Base-by-base conservation (phyloP, 768 basidiomycete species). In the Suillus spraguei region DNA sequence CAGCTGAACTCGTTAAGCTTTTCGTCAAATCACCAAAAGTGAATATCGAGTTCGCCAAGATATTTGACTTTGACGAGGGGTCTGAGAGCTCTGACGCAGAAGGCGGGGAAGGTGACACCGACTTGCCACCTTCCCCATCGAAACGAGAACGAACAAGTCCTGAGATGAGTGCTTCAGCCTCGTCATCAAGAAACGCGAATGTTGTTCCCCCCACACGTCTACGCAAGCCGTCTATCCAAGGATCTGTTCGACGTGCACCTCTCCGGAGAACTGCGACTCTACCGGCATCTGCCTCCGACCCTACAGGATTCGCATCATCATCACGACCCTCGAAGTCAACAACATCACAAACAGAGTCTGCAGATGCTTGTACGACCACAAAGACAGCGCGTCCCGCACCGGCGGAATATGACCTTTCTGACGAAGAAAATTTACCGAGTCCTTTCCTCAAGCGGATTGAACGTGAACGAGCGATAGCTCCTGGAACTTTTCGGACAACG, bases 391-490 rank as follows among this genome's bases (percentile, higher is more conserved):
- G 60, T 4, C 64, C 68, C 3, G 35, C 28, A 0, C 73, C 82
- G 4, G 79, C 86, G 4, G 77, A 82, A 63, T 94, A 92, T 68
- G 87, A 93, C 72, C 68, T 89, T 11, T 80, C 80, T 0, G 91
- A 94, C 70, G 92, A 92, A 71, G 92, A 92, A 73, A 94, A 93
- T 72, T 81, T 94, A 0, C 93, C 92, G 0, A 92, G 90, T 70
- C 93, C 92, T 6, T 94, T 94, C 76, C 71, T 94, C 49, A 90
- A 89, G 70, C 80, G 84, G 58, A 74, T 64, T 5, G 86, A 87
- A 36, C 74, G 79, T 32, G 80, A 79, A 44, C 69, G 69, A 56
- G 32, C 53, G n/a, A 60, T 36, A 32, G 60, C 36, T 53, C 65
- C 63, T 5, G 70, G 61, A 28, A 61, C 60, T 22, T 42, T 71